These are phyloP conservation scores for Termitomyces heimii DNA, from an alignment of 768 basidiomycete genomes.

Conservation along the genomic window DNA sequence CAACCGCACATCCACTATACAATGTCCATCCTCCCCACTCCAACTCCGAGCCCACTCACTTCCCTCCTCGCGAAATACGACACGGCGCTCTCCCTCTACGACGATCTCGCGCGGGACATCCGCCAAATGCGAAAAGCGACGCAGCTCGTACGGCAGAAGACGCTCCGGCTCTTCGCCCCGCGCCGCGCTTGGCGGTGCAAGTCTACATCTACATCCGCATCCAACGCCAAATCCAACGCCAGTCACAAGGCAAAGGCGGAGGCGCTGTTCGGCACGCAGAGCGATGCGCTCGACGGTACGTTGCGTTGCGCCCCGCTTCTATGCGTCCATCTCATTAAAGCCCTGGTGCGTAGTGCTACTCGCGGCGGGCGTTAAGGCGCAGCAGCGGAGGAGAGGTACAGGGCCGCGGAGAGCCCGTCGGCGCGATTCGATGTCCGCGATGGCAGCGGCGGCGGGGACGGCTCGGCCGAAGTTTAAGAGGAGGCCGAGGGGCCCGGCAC, in stretches of 20 bases:
- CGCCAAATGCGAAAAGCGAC: slow-evolving; percentile 2
- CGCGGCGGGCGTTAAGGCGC: slow-evolving; percentile 8
- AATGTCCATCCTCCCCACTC: background rate
- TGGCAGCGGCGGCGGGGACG: no score
- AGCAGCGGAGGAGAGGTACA: slow-evolving; percentile 7
- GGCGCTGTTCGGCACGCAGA: background rate
- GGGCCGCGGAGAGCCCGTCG: slow-evolving; percentile 1
- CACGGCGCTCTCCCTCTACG: slow-evolving; percentile 3
- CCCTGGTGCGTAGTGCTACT: slow-evolving; percentile 3
- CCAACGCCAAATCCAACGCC: no score
- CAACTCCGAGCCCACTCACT: background rate
- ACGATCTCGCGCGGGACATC: slow-evolving; percentile 7
- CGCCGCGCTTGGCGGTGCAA: no score
- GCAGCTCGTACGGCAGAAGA: slow-evolving; percentile 4
- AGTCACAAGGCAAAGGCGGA: no score
- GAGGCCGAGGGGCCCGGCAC: no score
- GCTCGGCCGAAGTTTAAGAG: background rate
- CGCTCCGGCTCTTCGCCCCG: slow-evolving; percentile 5
- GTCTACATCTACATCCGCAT: no score
- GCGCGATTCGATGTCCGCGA: background rate
- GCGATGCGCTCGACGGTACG: slow-evolving; percentile 5
- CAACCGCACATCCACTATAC: background rate
- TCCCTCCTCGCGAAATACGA: slow-evolving; percentile 7
- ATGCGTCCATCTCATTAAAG: no score
- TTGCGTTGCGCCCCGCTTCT: no score